A percentile compares a stretch with the other conserved stretches of the same genome.
Evolutionary conservation across 495 filamentous ascomycete species (phyloP).

Genomic region (Daldinia loculata): DNA sequence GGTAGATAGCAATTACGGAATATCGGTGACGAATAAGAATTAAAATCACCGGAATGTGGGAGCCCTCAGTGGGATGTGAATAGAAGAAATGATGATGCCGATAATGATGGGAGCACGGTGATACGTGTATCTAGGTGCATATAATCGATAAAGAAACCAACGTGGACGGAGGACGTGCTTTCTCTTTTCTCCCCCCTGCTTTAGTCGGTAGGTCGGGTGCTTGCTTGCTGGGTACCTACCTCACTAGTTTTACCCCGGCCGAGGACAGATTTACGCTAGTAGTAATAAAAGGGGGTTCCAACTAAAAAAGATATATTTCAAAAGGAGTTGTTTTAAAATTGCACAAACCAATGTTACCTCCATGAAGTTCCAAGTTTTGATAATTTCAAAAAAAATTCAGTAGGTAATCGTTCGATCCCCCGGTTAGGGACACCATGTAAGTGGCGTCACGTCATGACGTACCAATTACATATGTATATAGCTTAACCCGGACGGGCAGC

Average conservation of each 20-base stretch:
- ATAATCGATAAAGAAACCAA: slow-evolving; percentile 34
- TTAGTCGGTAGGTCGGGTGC: too few relatives aligned
- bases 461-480: slow-evolving; percentile 23
- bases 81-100: background rate
- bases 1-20: slow-evolving; percentile 3
- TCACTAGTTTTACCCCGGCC: background rate
- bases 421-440: slow-evolving; percentile 12
- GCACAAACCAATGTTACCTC: slow-evolving; percentile 29
- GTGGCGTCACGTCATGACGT: slow-evolving; percentile 39
- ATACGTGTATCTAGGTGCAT: slow-evolving; percentile 3
- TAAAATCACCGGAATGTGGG: slow-evolving; percentile 1
- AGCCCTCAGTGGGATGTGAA: background rate
- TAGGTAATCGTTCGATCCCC: slow-evolving; percentile 31
- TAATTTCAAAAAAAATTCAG: slow-evolving; percentile 35
- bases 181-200: slow-evolving; percentile 8
- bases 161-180: slow-evolving; percentile 6
- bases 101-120: background rate
- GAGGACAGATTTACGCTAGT: background rate
- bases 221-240: background rate
- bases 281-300: background rate
- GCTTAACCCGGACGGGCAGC: slow-evolving; percentile 8
- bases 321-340: slow-evolving; percentile 26
- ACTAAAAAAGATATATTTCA: background rate
- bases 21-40: slow-evolving; percentile 5
- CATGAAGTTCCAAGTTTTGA: slow-evolving; percentile 21